Conservation (phyloP, 106 monocot genomes). For the Dendrobium chrysotoxum region DNA sequence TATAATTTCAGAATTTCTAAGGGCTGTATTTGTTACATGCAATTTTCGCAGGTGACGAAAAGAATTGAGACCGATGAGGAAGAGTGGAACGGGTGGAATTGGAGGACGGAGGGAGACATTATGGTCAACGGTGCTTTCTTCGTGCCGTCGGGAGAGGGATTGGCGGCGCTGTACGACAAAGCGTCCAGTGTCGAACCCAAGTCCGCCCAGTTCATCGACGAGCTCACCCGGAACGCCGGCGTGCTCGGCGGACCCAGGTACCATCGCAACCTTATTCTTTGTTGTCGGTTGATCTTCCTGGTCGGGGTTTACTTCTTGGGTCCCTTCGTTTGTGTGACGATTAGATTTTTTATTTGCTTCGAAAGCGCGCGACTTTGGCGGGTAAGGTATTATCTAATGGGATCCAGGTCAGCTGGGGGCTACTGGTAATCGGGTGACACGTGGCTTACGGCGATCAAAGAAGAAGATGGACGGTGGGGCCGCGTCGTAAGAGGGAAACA, state of each 20-base stretch:
- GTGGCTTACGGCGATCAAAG: too few relatives aligned
- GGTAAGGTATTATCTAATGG: neutral
- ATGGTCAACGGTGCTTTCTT: constrained; percentile 90
- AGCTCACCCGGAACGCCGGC: constrained; percentile 69
- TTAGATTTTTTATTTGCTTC: neutral
- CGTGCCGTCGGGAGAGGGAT: constrained; percentile 71
- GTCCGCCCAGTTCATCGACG: constrained; percentile 52
- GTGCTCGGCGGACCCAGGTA: constrained; percentile 57
- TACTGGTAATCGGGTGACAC: too few relatives aligned
- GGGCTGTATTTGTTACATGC: neutral
- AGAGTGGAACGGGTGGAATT: constrained; percentile 74
- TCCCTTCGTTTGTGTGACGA: neutral
- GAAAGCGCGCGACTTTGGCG: neutral
- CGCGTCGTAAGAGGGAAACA: too few relatives aligned
- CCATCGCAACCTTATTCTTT: neutral
- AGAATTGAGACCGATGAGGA: constrained; percentile 47
- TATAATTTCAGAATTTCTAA: neutral
- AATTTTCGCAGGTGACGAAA: constrained; percentile 50
- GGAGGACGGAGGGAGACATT: constrained; percentile 85
- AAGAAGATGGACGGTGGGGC: too few relatives aligned
- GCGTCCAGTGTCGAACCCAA: constrained; percentile 59
- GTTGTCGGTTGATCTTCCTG: neutral
- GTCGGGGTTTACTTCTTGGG: neutral
- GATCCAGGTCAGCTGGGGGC: neutral
- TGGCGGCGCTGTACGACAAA: constrained; percentile 38